These are phyloP conservation scores for Rhodosorus marinus DNA, from an alignment of 23 red algal species.

Conservation along the genomic window DNA sequence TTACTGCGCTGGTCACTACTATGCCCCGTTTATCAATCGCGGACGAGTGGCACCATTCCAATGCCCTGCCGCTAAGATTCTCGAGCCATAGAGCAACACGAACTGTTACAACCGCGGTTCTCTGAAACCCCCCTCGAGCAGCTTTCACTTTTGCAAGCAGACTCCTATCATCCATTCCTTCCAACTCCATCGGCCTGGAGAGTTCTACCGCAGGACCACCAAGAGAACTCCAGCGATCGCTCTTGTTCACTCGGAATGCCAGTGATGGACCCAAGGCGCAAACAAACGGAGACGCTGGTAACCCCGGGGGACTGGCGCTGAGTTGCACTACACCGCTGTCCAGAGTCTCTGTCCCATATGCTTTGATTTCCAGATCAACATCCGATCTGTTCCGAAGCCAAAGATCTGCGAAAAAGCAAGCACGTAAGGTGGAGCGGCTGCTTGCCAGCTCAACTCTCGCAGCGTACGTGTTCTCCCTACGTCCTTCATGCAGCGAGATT, in stretches of 20 bases:
- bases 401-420: constrained; percentile 4
- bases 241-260: too few relatives aligned
- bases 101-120: constrained; percentile 37
- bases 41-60: constrained; percentile 66
- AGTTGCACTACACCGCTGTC: neutral
- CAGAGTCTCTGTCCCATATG: neutral
- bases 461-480: too few relatives aligned
- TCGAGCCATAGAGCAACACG: constrained; percentile 44
- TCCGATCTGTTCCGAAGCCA: constrained; percentile 66
- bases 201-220: too few relatives aligned
- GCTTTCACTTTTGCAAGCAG: too few relatives aligned
- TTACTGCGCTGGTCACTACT: constrained; percentile 9
- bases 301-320: neutral
- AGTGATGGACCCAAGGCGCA: neutral
- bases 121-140: too few relatives aligned
- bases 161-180: too few relatives aligned
- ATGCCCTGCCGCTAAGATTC: constrained; percentile 28
- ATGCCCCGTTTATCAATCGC: constrained; percentile 21
- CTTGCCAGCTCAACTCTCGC: too few relatives aligned
- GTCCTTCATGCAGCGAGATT: too few relatives aligned
- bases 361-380: neutral
- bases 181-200: too few relatives aligned
- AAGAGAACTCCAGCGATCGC: too few relatives aligned
- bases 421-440: too few relatives aligned
- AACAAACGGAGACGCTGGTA: neutral